A percentile compares a stretch with the other conserved stretches of the same genome.
phyloP scores from a whole-genome alignment of 306 rosid genomes.

The Vicia sativa region DNA sequence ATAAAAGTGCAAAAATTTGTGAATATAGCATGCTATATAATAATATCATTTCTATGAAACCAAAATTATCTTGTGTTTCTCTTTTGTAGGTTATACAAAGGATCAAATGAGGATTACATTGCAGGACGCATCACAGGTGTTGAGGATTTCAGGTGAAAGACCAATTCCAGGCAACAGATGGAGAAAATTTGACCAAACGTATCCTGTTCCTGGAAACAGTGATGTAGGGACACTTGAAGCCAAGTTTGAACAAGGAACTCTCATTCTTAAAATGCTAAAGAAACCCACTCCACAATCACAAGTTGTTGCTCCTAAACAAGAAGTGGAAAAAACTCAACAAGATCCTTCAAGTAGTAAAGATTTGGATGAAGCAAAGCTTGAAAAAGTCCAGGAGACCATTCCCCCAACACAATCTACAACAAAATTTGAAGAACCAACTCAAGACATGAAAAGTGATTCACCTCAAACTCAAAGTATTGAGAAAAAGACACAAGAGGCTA shows the following conservation, averaged over 20 bases:
- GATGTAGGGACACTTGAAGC: slow-evolving; percentile 39
- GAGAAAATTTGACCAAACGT: slow-evolving; percentile 46
- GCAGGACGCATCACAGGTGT: not conserved
- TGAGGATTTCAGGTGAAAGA: slow-evolving; percentile 57
- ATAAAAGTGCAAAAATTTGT: too few relatives aligned
- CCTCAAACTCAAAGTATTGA: slow-evolving; percentile 1
- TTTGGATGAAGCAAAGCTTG: slow-evolving; percentile 17
- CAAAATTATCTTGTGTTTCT: not conserved
- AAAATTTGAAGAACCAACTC: slow-evolving; percentile 9
- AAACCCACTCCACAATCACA: slow-evolving; percentile 19
- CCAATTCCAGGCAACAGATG: slow-evolving; percentile 43
- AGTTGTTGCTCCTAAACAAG: too few relatives aligned
- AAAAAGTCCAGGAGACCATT: slow-evolving; percentile 6
- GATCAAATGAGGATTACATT: slow-evolving; percentile 44
- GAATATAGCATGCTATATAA: too few relatives aligned
- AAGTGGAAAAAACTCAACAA: not conserved
- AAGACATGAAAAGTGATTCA: slow-evolving; percentile 39
- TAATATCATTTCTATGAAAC: too few relatives aligned
- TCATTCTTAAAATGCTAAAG: slow-evolving; percentile 57
- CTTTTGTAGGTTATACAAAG: slow-evolving; percentile 50
- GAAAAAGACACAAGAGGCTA: not conserved
- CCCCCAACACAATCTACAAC: slow-evolving; percentile 23
- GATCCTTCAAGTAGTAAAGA: slow-evolving; percentile 8
- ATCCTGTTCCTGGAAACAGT: slow-evolving; percentile 45
- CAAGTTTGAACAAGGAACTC: slow-evolving; percentile 42